Base-by-base conservation (phyloP, 148 eudicot species). In the Simmondsia chinensis region DNA sequence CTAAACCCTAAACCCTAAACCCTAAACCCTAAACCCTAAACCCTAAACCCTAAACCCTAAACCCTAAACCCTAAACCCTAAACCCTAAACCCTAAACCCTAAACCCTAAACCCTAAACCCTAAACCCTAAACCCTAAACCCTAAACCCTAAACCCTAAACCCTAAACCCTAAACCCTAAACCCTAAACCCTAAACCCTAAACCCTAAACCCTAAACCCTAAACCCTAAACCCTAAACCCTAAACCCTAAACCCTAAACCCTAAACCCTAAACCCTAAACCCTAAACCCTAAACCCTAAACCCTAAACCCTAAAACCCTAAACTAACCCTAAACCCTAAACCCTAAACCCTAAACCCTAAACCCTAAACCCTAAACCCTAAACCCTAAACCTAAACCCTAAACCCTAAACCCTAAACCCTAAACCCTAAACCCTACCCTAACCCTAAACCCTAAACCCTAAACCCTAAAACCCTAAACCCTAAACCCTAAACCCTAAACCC, bases 401-500 rank as follows among this genome's bases (percentile, higher is more conserved):
- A 44, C 49, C 59, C 48, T 20, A 42, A 54, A 44, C 59, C 59
- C 48, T 31, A 54, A 54, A 44, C 59, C 59, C 48, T 31, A 54
- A 54, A 34, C 59, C 59, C 48, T 33, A 54, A 54, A 44, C 59
- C 59, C 48, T 42, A 54, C 32, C 44, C 43, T n/a, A 23, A 51
- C 42, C 33, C 56, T 38, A 21, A 41, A 43, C 46, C 48, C 38
- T 37, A 44, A 56, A 46, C 46, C 48, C 38, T 26, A 30, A 24
- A 44, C 23, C 48, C 48, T 44, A n/a, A 44, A 44, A 44, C 50
- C 50, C 50, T 46, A 46, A 46, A 46, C 50, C 50, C 50, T 46
- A 46, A 46, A 54, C 49, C 59, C 59, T 33, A 40, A 56, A 56
- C 61, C 61, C 61, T 46, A 56, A 56, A 56, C 61, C 61, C 61